Evolutionary conservation across 2,329 filamentous ascomycete species (phyloP).

Genomic region (Curvularia hawaiiensis): DNA sequence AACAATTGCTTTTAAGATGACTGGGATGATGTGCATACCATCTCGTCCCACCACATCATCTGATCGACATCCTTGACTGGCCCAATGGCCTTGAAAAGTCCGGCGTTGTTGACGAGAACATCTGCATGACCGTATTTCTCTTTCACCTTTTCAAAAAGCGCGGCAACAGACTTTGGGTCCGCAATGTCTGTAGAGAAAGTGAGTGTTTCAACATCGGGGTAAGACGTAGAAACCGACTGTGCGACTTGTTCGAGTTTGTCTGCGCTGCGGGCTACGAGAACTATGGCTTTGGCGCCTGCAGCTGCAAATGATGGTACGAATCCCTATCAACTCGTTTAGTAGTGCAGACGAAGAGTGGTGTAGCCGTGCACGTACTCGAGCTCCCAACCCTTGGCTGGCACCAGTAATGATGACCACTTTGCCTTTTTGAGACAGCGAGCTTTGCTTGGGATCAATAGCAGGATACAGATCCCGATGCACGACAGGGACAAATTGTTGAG

Average conservation of each 20-base stretch:
- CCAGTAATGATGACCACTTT: conserved; percentile 52
- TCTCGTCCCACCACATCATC: conserved; percentile 27
- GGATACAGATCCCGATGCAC: conserved; percentile 48
- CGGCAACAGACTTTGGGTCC: conserved; percentile 26
- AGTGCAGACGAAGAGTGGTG: background rate
- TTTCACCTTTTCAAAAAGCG: conserved; percentile 28
- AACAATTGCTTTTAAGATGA: background rate
- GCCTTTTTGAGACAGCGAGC: conserved; percentile 41
- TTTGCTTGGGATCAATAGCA: conserved; percentile 46
- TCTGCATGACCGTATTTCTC: conserved; percentile 29
- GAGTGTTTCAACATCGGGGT: conserved; percentile 39
- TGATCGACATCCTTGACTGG: conserved; percentile 27
- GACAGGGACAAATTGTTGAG: conserved; percentile 21
- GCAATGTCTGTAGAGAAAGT: conserved; percentile 38
- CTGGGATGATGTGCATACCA: conserved; percentile 15
- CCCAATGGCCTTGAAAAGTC: conserved; percentile 16
- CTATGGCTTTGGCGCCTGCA: conserved; percentile 43
- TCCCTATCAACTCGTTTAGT: conserved; percentile 13
- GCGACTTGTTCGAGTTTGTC: conserved; percentile 34
- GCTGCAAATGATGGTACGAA: conserved; percentile 47
- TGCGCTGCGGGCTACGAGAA: conserved; percentile 41
- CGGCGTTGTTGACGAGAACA: conserved; percentile 25
- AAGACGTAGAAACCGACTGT: conserved; percentile 33
- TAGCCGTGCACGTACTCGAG: conserved; percentile 15
- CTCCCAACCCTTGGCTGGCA: conserved; percentile 49